These are phyloP conservation scores for Zygoascus tannicola DNA, from an alignment of 805 yeast genomes.

Conservation along the genomic window DNA sequence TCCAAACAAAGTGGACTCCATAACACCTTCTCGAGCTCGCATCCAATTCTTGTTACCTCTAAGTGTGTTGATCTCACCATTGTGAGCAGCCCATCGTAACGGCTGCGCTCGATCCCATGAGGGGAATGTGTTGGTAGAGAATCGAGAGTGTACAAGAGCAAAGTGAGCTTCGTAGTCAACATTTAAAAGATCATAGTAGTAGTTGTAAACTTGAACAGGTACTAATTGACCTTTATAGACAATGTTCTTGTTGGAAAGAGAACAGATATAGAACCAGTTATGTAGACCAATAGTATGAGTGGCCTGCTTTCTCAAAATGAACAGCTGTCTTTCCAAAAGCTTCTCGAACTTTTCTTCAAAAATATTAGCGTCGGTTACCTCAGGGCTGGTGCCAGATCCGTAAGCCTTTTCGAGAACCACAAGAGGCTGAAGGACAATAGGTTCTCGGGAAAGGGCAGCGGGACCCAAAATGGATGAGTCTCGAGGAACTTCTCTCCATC, in stretches of 20 bases:
- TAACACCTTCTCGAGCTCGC: constrained; percentile 97
- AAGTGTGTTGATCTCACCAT: constrained; percentile 95
- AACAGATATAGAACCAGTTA: constrained; percentile 96
- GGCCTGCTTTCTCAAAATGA: constrained; percentile 78
- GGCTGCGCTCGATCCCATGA: constrained; percentile 99
- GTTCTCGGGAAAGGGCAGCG: constrained; percentile 89
- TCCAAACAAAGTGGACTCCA: constrained; percentile 79
- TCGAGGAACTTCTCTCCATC: constrained; percentile 92
- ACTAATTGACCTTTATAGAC: constrained; percentile 97
- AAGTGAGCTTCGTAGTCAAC: constrained; percentile 91
- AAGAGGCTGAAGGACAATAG: constrained; percentile 86
- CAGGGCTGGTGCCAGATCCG: constrained; percentile 32
- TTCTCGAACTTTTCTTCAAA: constrained; percentile 49
- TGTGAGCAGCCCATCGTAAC: constrained; percentile 92
- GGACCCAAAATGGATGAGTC: constrained; percentile 94
- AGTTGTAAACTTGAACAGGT: constrained; percentile 90
- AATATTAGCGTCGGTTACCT: constrained; percentile 34
- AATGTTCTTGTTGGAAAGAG: constrained; percentile 77
- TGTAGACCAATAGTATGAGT: constrained; percentile 87
- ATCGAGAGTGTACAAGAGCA: constrained; percentile 93
- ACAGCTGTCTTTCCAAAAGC: constrained; percentile 73
- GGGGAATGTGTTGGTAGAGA: constrained; percentile 97
- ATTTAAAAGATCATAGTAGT: constrained; percentile 85
- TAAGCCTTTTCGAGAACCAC: constrained; percentile 54
- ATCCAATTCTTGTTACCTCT: constrained; percentile 99